Evolutionary conservation across 2,329 filamentous ascomycete genomes (phyloP).

Genomic region (Hypoxylon sp.): DNA sequence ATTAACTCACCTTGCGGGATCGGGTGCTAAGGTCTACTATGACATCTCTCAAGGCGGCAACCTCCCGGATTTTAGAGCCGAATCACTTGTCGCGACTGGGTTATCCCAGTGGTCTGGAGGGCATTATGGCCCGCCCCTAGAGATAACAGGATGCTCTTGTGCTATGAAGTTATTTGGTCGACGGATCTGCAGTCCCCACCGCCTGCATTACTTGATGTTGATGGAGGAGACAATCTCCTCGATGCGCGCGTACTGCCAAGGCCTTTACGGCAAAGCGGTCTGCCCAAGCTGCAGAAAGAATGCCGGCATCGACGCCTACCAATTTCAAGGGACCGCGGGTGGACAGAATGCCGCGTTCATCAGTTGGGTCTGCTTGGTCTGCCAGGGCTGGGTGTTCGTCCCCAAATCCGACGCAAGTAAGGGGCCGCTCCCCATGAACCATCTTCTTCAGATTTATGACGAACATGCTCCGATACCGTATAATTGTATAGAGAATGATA

Average conservation of each 20-base stretch:
- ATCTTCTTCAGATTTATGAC: background rate
- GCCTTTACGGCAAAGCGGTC: slow-evolving; percentile 24
- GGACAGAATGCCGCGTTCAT: background rate
- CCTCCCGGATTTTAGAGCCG: slow-evolving; percentile 2
- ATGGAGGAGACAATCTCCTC: background rate
- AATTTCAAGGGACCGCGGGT: background rate
- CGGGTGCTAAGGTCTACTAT: slow-evolving; percentile 19
- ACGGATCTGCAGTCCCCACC: slow-evolving; percentile 35
- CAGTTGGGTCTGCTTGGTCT: slow-evolving; percentile 25
- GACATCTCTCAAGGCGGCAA: no score
- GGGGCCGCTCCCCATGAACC: background rate
- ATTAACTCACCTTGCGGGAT: background rate
- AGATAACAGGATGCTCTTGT: slow-evolving; percentile 32
- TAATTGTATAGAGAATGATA: background rate
- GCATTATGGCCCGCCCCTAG: background rate
- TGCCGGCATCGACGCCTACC: slow-evolving; percentile 12
- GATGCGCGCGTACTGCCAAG: slow-evolving; percentile 18
- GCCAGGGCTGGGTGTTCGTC: slow-evolving; percentile 16
- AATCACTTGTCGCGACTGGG: slow-evolving; percentile 10
- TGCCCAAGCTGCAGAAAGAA: slow-evolving; percentile 21
- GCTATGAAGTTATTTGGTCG: slow-evolving; percentile 26
- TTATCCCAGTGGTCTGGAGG: slow-evolving; percentile 12
- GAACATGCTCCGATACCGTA: slow-evolving; percentile 8
- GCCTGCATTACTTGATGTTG: slow-evolving; percentile 27
- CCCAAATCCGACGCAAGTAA: no score